Conservation (phyloP, 768 basidiomycete genomes). For the Leucocoprinus birnbaumii region DNA sequence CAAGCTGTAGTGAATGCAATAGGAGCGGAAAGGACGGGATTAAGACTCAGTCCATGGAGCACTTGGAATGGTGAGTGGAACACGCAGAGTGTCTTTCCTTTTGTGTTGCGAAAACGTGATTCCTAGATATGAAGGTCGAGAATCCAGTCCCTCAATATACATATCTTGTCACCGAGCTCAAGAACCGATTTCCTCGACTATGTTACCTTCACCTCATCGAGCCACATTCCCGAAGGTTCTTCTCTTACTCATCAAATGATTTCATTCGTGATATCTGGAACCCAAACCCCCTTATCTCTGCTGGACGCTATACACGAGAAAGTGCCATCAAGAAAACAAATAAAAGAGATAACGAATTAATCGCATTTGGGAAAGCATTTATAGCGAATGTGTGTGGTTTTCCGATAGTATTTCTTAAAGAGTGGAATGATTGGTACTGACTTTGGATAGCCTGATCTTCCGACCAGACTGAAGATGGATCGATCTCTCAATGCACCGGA, state of each 20-base stretch:
- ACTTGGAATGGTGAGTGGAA: not conserved
- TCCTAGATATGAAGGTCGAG: constrained; percentile 15
- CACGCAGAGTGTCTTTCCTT: too few relatives aligned
- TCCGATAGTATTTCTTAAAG: too few relatives aligned
- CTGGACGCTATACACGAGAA: too few relatives aligned
- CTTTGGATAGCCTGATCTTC: constrained; percentile 5
- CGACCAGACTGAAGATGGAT: constrained; percentile 29
- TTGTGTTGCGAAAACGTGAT: too few relatives aligned
- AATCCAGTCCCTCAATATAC: constrained; percentile 15
- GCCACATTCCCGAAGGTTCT: too few relatives aligned
- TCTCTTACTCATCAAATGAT: too few relatives aligned
- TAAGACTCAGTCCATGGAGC: not conserved
- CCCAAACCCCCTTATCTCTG: too few relatives aligned
- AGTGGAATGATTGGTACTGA: too few relatives aligned
- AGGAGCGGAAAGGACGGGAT: not conserved
- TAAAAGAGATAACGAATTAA: constrained; percentile 18
- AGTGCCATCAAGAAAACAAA: constrained; percentile 34
- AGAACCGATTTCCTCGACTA: too few relatives aligned
- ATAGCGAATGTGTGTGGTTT: constrained; percentile 30
- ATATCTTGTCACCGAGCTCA: too few relatives aligned
- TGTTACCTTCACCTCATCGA: too few relatives aligned
- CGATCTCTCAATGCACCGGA: constrained; percentile 31
- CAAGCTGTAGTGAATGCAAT: not conserved
- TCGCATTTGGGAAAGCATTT: constrained; percentile 28
- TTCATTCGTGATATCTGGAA: too few relatives aligned